phyloP scores from a whole-genome alignment of 1,284 basidiomycete species.

The Puccinia polysora region DNA sequence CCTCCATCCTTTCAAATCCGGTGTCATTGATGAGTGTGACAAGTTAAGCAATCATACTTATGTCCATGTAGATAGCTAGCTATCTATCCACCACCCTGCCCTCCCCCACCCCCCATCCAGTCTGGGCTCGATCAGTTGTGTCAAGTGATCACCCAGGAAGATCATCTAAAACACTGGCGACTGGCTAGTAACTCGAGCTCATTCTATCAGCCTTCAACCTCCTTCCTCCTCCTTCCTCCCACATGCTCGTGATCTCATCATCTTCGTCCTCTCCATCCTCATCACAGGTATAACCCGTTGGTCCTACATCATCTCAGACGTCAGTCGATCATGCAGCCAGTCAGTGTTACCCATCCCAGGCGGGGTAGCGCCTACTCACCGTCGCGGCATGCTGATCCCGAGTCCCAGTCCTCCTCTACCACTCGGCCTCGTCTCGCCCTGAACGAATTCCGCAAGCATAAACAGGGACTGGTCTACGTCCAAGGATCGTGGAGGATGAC shows the following conservation, averaged over 20 bases:
- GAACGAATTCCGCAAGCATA: conserved; percentile 1
- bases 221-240: neutral
- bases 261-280: neutral
- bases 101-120: too few species aligned
- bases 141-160: too few species aligned
- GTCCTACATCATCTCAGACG: conserved; percentile 14
- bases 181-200: too few species aligned
- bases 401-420: too few species aligned
- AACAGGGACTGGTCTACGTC: conserved; percentile 11
- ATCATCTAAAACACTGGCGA: too few species aligned
- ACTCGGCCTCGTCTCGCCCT: too few species aligned
- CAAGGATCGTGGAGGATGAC: conserved; percentile 24
- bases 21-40: conserved; percentile 21
- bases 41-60: neutral
- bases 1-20: conserved; percentile 15
- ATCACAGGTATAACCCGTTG: conserved; percentile 20
- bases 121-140: too few species aligned
- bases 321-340: conserved; percentile 16
- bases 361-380: neutral
- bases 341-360: neutral
- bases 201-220: neutral
- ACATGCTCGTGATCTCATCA: neutral
- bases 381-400: neutral
- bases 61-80: too few species aligned
- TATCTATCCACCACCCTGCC: too few species aligned